phyloP scores from a whole-genome alignment of 2,329 filamentous ascomycete species.

The Fusarium secorum region DNA sequence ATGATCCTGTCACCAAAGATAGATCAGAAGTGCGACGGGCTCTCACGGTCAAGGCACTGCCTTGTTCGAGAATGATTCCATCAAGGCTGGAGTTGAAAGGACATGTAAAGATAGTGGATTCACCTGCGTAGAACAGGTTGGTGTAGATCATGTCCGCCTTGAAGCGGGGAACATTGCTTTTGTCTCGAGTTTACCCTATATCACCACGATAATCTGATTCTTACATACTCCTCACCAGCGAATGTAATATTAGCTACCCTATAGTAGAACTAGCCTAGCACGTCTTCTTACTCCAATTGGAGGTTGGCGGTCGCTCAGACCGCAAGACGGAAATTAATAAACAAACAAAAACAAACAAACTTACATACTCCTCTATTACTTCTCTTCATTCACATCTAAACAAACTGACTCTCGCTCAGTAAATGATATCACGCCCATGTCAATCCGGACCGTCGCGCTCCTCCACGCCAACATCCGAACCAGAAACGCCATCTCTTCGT shows the following conservation, averaged over 20 bases:
- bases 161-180: slow-evolving; percentile 15
- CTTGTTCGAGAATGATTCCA: not conserved
- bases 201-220: not conserved
- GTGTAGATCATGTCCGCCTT: not conserved
- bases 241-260: no score
- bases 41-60: not conserved
- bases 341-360: no score
- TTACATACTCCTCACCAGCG: no score
- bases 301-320: no score
- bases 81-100: not conserved
- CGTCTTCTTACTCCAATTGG: no score
- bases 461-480: not conserved
- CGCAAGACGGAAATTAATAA: no score
- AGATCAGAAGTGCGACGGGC: not conserved
- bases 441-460: not conserved
- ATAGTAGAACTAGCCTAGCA: no score
- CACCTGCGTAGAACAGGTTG: not conserved
- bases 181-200: not conserved
- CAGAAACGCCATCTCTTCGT: not conserved
- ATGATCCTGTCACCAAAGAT: slow-evolving; percentile 3
- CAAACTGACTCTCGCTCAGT: fast-evolving
- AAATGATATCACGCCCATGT: not conserved
- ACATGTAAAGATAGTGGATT: no score
- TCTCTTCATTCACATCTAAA: not conserved
- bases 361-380: not conserved